These are phyloP conservation scores for Ulvella scutata DNA, from an alignment of 139 green algal genomes.

Conservation along the genomic window DNA sequence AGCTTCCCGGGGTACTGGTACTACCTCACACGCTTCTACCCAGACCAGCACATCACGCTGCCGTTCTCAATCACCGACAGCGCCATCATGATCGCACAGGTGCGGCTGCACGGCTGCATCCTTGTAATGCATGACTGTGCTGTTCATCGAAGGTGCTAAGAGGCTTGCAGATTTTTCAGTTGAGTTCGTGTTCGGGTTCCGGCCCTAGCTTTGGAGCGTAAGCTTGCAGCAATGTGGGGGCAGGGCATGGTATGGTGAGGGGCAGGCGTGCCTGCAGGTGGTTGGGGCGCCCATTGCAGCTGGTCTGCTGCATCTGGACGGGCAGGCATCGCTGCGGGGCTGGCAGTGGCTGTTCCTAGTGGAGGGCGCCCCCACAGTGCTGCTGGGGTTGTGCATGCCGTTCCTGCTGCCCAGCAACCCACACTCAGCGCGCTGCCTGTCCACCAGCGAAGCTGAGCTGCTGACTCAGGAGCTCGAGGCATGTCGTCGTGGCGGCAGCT, in stretches of 20 bases:
- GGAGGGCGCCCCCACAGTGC: constrained; percentile 10
- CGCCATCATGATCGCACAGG: constrained; percentile 15
- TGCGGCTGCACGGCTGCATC: neutral
- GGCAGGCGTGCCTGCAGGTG: too few relatives aligned
- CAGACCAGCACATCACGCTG: constrained; percentile 20
- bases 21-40: constrained; percentile 25
- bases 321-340: neutral
- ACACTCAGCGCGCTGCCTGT: neutral
- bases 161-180: too few relatives aligned
- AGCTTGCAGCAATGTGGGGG: too few relatives aligned
- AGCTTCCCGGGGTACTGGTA: constrained; percentile 44
- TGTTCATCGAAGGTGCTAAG: too few relatives aligned
- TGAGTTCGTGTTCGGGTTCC: too few relatives aligned
- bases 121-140: too few relatives aligned
- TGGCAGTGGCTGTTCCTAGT: constrained; percentile 20
- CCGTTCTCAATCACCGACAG: constrained; percentile 18
- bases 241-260: too few relatives aligned
- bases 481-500: neutral
- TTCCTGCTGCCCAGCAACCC: constrained; percentile 6
- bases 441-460: neutral
- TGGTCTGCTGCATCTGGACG: constrained; percentile 10
- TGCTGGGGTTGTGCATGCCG: constrained; percentile 7
- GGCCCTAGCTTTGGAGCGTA: too few relatives aligned
- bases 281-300: constrained; percentile 10
- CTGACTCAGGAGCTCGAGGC: constrained; percentile 8